Conservation (phyloP, 805 yeast species). For the Starmera caribaea region DNA sequence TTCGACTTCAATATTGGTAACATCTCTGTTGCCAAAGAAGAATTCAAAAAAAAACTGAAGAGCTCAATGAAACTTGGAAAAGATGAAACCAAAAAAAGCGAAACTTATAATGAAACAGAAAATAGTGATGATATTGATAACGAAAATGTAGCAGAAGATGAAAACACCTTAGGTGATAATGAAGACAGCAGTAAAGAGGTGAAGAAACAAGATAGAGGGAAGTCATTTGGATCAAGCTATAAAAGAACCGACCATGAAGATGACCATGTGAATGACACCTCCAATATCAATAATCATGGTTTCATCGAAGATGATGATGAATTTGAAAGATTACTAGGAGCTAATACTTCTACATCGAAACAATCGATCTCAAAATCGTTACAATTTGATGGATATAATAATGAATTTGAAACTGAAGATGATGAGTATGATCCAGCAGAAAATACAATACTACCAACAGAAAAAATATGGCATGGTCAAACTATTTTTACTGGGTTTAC, state of each 20-base stretch:
- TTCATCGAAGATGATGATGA: slow-evolving; percentile 22
- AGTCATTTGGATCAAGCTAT: not conserved
- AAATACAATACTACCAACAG: slow-evolving; percentile 10
- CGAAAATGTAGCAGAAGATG: slow-evolving; percentile 15
- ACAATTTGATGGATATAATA: slow-evolving; percentile 8
- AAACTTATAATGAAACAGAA: not conserved
- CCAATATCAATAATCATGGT: not conserved
- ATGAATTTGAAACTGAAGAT: slow-evolving; percentile 1
- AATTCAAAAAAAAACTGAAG: not conserved
- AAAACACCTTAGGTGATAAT: not conserved
- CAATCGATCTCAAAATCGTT: slow-evolving; percentile 6
- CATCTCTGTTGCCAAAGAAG: slow-evolving; percentile 14
- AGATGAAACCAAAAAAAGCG: slow-evolving; percentile 8
- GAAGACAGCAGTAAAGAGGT: slow-evolving; percentile 2
- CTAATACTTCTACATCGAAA: slow-evolving; percentile 10
- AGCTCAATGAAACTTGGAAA: slow-evolving; percentile 1
- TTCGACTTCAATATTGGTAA: slow-evolving; percentile 21
- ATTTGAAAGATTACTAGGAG: slow-evolving; percentile 20
- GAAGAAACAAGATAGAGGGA: not conserved
- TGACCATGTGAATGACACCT: not conserved
- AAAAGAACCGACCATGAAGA: not conserved
- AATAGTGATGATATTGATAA: slow-evolving; percentile 12
- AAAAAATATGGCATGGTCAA: slow-evolving; percentile 36
- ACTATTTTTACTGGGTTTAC: slow-evolving; percentile 41
- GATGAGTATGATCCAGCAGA: slow-evolving; percentile 14